Evolutionary conservation across 2,329 filamentous ascomycete genomes (phyloP), one percentile per base, ranked within the genome.

Genomic region (Pseudogymnoascus sp.): DNA sequence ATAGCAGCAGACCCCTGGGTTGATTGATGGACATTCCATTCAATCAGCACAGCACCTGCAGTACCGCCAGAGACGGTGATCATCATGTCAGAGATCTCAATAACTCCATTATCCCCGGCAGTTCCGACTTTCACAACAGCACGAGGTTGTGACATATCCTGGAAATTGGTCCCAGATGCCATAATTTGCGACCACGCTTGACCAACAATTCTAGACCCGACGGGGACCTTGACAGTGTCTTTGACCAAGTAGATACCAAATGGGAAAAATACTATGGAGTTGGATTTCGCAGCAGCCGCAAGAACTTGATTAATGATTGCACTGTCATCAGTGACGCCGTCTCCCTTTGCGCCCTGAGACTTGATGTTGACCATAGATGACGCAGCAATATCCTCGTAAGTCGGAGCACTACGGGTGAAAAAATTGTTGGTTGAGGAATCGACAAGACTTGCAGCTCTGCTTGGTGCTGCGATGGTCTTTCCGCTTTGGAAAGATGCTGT

Each of bases 71-170:
- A 77, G 0, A 83, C 86, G 63, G 80, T 82, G 18, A 89, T 76
- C 25, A 89, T 79, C 69, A 86, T 79, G 64, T 87, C 84, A 1
- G 79, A 81, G 75, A 83, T 82, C 71, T 89, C 84, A 7, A 88
- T 77, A 3, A 72, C 75, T 7, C 87, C 87, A 1, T 72, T 72
- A 6, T 87, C 79, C 3, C 85, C 85, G 21, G 21, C 21, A 23
- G 76, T 73, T 16, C 83, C 84, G 2, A 87, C 75, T 67, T 77
- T 72, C 11, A 84, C 70, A 36, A 84, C 73, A 0, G 79, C 74
- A 40, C 72, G 72, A 0, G 83, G 83, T 25, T 73, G 73, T 31
- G 66, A 70, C 0, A 71, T 67, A 64, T 78, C 72, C 62, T 68
- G 74, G 69, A 80, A 85, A 38, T 73, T 75, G 64, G 65, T 64